phyloP scores from a whole-genome alignment of 768 basidiomycete genomes.

The Lactarius quietus region DNA sequence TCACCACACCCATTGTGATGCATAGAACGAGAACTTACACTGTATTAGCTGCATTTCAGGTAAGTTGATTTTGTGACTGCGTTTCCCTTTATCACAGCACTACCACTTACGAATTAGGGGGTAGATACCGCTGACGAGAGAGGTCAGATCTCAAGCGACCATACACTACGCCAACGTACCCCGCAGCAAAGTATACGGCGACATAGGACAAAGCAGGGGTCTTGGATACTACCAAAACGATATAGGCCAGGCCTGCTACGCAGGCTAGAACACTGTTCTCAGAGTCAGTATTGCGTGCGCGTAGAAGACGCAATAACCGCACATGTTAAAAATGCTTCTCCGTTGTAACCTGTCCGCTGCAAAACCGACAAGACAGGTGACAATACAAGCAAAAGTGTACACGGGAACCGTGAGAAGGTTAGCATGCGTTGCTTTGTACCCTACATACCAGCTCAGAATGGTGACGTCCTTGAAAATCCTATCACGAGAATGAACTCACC shows the following conservation, averaged over 20 bases:
- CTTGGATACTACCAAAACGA: constrained; percentile 62
- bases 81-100: background rate
- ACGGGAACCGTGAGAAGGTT: constrained; percentile 78
- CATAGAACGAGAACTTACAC: constrained; percentile 38
- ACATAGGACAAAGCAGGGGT: constrained; percentile 66
- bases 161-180: constrained; percentile 38
- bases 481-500: background rate
- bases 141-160: constrained; percentile 8
- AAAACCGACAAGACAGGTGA: constrained; percentile 63
- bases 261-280: background rate
- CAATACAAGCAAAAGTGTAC: constrained; percentile 62
- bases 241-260: constrained; percentile 58
- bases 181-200: constrained; percentile 66
- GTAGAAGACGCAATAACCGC: constrained; percentile 28
- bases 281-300: constrained; percentile 1
- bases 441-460: constrained; percentile 31
- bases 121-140: constrained; percentile 57
- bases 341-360: constrained; percentile 57
- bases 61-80: background rate
- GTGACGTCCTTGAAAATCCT: background rate
- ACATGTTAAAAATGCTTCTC: constrained; percentile 65
- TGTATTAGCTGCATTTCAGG: constrained; percentile 47
- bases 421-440: constrained; percentile 65
- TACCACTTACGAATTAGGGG: constrained; percentile 59
- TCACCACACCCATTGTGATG: background rate